Evolutionary conservation across 2,329 filamentous ascomycete genomes (phyloP), one percentile per base, ranked within the genome.

Genomic region (Fusarium brevicatenulatum): DNA sequence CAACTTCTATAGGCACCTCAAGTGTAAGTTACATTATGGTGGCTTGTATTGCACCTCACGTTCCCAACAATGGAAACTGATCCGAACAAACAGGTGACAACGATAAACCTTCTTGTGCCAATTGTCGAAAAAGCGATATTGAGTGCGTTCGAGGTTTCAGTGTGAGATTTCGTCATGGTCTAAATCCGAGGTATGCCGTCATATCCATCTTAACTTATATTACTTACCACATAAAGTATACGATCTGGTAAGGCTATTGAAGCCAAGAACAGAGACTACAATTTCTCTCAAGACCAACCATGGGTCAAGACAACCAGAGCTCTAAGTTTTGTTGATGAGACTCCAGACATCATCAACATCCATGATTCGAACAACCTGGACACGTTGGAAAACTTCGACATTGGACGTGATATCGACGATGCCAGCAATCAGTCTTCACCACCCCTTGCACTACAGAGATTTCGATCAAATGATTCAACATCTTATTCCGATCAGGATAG

Each of bases 311-410:
- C 75, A 30, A 78, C 68, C 43, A 64, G 76, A 53, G 53, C 71
- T 28, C 42, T 80, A 28, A 80, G 77, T 34, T 80, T 80, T 25
- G 69, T 80, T 12, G 77, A 80, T 42, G 78, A 80, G 50, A 80
- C 78, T 6, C 68, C 76, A 40, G 76, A 79, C 19, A 70, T 79
- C 18, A 75, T 78, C 55, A 77, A 77, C 39, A 74, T 77, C 12
- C 75, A 78, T 37, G 76, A 79, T 34, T 69, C 71, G 12, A 64
- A 63, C 32, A 68, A 63, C 40, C 66, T 76, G 30, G 64, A 70
- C 46, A 64, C 63, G 7, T 34, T 69, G n/a, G 52, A 74, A 9
- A 63, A 62, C 36, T 56, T 63, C 30, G 56, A 47, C 18, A 49
- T 50, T 9, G 39, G 50, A 16, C 39, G 47, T 7, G 63, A 66